Evolutionary conservation across 2,329 filamentous ascomycete species (phyloP), one percentile per base, ranked within the genome.

Genomic region (Cyphellophora attinorum): DNA sequence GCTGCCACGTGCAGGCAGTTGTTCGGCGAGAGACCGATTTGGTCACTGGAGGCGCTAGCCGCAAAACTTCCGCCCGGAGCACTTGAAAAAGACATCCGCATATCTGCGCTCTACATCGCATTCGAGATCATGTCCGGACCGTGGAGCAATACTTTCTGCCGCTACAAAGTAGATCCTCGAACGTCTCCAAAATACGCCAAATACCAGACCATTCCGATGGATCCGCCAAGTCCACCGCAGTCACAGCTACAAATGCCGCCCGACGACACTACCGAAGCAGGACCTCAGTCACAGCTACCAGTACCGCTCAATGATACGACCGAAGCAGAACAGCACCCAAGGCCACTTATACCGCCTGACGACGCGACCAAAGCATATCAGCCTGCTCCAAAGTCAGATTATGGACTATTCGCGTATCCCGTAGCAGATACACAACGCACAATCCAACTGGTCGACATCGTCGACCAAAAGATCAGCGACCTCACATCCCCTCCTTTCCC

Each of bases 91-190:
- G 59, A 64, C 12, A 62, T 94, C 40, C 81, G 85, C 49, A 73
- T 81, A 52, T 83, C 83, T 30, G 73, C 88, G 34, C 81, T 85
- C 43, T 89, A 91, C 50, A 77, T 85, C 4, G 86, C 83, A 6
- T 98, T 94, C 60, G 85, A 88, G 59, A 95, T 96, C 67, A 81
- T 82, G 39, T 85, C 82, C 14, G 91, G 91, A 0, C 88, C 91
- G 0, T 98, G 85, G 81, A 75, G 85, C 44, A 88, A 96, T 56
- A 79, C 83, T 3, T 76, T 95, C 35, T 76, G 95, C 44, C 77
- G 73, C 30, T 91, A 88, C 56, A 89, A 89, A 6, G 60, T 93
- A 13, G 91, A 98, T 53, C 91, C 91, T 3, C 76, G 91, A 21
- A 72, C 62, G 11, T 79, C 88, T 42, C 77, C 83, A 0, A 72